A percentile compares a stretch with the other conserved stretches of the same genome.
Conservation (phyloP, 192 early-diverging fungal genomes). For the Coemansia sp. region DNA sequence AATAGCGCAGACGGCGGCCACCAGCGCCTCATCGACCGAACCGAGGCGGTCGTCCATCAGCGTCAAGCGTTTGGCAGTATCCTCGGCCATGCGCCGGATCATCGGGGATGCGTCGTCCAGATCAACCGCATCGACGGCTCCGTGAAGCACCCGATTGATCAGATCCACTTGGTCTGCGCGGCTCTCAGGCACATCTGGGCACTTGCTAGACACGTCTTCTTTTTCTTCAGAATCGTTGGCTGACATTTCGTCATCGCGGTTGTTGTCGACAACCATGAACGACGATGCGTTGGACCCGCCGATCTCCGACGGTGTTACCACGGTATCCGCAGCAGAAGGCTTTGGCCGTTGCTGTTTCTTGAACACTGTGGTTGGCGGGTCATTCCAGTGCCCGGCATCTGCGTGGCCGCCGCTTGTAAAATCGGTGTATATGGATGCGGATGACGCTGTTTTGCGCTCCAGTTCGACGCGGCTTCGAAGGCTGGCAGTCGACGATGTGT, state of each 20-base stretch:
- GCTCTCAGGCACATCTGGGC: constrained; percentile 16
- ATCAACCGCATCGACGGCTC: constrained; percentile 7
- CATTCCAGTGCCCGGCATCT: constrained; percentile 55
- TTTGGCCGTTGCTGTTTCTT: constrained; percentile 17
- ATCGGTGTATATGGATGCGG: constrained; percentile 41
- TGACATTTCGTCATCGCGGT: not conserved
- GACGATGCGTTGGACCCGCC: constrained; percentile 19
- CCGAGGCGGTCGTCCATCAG: constrained; percentile 31
- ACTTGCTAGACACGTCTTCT: not conserved
- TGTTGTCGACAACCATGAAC: constrained; percentile 29
- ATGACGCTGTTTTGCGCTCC: constrained; percentile 22
- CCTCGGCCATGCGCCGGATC: constrained; percentile 30
- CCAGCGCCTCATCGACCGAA: constrained; percentile 16
- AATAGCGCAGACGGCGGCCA: constrained; percentile 12
- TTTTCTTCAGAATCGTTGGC: no score
- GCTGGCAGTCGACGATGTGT: constrained; percentile 24
- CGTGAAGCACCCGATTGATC: constrained; percentile 3
- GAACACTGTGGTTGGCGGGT: constrained; percentile 51
- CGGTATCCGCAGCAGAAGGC: constrained; percentile 1
- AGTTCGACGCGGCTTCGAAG: constrained; percentile 27
- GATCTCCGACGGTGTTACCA: constrained; percentile 3
- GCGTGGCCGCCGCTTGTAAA: constrained; percentile 45
- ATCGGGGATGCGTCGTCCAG: constrained; percentile 9
- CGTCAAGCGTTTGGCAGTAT: constrained; percentile 26
- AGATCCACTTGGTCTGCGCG: constrained; percentile 8